Percentiles rank a stretch among this genome's conserved stretches.
Evolutionary conservation across 495 filamentous ascomycete species (phyloP).

Genomic region (Neurospora sp.): DNA sequence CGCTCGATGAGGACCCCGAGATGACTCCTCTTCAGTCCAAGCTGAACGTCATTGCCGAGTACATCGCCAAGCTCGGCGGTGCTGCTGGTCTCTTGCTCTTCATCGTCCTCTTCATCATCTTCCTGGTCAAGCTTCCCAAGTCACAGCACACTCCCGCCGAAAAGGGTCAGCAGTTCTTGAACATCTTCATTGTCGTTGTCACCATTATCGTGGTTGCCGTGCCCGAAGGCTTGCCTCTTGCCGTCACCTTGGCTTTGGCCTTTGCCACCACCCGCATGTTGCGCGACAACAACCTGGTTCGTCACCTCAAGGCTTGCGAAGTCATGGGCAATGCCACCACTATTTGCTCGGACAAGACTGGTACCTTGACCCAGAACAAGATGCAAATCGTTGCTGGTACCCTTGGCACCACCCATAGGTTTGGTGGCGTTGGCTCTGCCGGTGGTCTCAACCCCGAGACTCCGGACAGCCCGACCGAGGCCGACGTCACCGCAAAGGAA

Average conservation of each 20-base stretch:
- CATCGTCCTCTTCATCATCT: constrained; percentile 87
- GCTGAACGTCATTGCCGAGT: constrained; percentile 80
- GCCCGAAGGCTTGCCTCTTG: constrained; percentile 84
- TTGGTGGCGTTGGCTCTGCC: constrained; percentile 29
- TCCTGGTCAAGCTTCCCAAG: constrained; percentile 54
- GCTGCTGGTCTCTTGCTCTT: constrained; percentile 79
- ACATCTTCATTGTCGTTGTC: constrained; percentile 90
- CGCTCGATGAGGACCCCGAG: constrained; percentile 78
- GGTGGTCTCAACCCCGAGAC: constrained; percentile 2
- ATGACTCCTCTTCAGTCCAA: constrained; percentile 93
- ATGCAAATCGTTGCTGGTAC: constrained; percentile 81
- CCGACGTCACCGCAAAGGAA: constrained; percentile 16
- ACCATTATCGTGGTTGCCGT: constrained; percentile 94
- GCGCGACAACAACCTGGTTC: constrained; percentile 89
- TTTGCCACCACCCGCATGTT: constrained; percentile 94
- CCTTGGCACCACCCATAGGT: constrained; percentile 55
- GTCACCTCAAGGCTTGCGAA: constrained; percentile 84
- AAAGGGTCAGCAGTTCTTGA: constrained; percentile 81
- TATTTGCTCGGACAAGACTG: constrained; percentile 95
- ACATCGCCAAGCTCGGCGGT: constrained; percentile 86
- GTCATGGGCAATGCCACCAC: constrained; percentile 98
- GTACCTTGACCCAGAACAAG: constrained; percentile 88
- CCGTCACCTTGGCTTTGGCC: constrained; percentile 85
- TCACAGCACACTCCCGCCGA: constrained; percentile 45
- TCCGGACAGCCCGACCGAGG: constrained; percentile 8